Evolutionary conservation across 1,284 basidiomycete genomes (phyloP).

Genomic region (Melanopsichium pennsylvanicum): DNA sequence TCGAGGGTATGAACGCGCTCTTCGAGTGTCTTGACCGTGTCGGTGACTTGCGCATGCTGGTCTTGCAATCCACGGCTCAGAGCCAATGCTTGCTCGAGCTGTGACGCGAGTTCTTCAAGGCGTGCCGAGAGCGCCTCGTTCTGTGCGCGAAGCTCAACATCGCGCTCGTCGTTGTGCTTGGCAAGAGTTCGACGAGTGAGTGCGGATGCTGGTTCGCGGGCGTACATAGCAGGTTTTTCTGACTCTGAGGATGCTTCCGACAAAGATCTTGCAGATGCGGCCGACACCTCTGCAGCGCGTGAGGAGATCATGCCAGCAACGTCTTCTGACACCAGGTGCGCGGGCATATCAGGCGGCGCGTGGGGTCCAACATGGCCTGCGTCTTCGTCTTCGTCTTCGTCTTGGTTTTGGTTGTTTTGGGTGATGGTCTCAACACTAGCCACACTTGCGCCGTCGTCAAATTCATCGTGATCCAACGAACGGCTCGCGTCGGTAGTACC

Average conservation of each 20-base stretch:
- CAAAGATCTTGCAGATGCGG: neutral
- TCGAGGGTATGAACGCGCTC: conserved; percentile 69
- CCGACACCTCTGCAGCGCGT: conserved; percentile 10
- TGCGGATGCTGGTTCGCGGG: neutral
- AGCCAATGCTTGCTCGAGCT: conserved; percentile 80
- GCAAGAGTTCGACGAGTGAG: conserved; percentile 8
- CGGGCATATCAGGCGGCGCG: conserved; percentile 52
- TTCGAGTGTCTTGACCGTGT: conserved; percentile 79
- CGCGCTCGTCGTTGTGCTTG: conserved; percentile 28
- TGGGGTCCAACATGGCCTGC: conserved; percentile 43
- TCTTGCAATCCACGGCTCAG: conserved; percentile 78
- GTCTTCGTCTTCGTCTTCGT: conserved; percentile 7
- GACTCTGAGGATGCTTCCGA: neutral
- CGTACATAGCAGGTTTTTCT: neutral
- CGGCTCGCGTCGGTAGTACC: conserved; percentile 1
- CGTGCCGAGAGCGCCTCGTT: conserved; percentile 77
- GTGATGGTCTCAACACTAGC: conserved; percentile 60
- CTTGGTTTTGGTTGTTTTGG: conserved; percentile 19
- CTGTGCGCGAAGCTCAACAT: conserved; percentile 67
- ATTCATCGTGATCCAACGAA: conserved; percentile 33
- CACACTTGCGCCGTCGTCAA: conserved; percentile 59
- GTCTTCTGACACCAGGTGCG: conserved; percentile 24
- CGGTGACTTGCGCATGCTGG: conserved; percentile 80
- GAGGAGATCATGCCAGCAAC: conserved; percentile 15
- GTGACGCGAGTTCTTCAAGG: conserved; percentile 75